These are phyloP conservation scores for Heterobasidion occidentale DNA, from an alignment of 1,284 basidiomycete species.

Conservation along the genomic window DNA sequence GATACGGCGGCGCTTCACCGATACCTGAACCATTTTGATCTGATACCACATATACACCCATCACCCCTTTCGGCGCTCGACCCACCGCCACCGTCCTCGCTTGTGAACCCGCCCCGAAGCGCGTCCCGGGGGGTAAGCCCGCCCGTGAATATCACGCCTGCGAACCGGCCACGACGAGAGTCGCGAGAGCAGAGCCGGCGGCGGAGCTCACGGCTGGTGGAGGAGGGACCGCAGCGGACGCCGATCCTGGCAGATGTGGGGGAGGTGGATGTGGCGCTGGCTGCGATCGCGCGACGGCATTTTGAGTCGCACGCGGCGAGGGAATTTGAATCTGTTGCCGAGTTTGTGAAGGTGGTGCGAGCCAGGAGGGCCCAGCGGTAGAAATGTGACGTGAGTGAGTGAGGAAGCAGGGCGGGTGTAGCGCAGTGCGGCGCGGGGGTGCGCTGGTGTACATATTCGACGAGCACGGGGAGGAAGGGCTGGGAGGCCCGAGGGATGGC, in stretches of 20 bases:
- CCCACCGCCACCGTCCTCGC: conserved; percentile 55
- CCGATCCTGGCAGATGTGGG: conserved; percentile 61
- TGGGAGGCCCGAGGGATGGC: not conserved
- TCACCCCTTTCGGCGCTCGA: conserved; percentile 57
- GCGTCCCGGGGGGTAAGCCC: conserved; percentile 42
- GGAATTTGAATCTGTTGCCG: conserved; percentile 73
- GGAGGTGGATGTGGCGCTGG: conserved; percentile 58
- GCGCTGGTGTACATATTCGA: too few relatives aligned
- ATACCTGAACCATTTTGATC: conserved; percentile 63
- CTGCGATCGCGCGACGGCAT: conserved; percentile 60
- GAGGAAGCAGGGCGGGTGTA: too few relatives aligned
- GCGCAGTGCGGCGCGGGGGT: too few relatives aligned
- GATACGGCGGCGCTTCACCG: conserved; percentile 51
- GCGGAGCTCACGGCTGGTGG: conserved; percentile 59
- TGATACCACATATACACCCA: conserved; percentile 60
- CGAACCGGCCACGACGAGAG: conserved; percentile 62
- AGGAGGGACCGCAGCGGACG: conserved; percentile 41
- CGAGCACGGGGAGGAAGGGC: too few relatives aligned
- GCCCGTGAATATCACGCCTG: conserved; percentile 33
- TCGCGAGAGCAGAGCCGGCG: conserved; percentile 46
- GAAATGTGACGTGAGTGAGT: not conserved
- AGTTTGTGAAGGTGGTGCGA: conserved; percentile 69
- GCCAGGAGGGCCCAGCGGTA: conserved; percentile 36
- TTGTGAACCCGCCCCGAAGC: conserved; percentile 41
- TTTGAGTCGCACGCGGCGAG: conserved; percentile 53